These are phyloP conservation scores for Oryza meridionalis DNA, from an alignment of 176 grass and related monocot genomes.

Conservation along the genomic window DNA sequence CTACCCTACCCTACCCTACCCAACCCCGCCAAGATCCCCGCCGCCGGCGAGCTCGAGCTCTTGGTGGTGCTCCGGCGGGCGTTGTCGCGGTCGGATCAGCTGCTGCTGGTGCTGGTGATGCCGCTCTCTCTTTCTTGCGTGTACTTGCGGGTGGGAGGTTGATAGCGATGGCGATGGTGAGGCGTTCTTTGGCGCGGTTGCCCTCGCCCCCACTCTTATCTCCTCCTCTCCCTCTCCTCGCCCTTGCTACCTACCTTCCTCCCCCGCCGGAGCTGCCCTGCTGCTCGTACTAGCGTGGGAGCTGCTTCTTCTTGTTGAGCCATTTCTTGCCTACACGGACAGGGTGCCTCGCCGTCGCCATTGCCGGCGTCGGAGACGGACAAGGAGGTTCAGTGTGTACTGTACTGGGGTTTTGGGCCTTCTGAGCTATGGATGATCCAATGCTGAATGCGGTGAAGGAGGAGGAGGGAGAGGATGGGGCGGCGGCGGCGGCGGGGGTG, in stretches of 20 bases:
- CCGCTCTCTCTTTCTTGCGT: neutral
- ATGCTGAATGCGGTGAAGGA: constrained; percentile 65
- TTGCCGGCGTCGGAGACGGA: neutral
- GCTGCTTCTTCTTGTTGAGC: neutral
- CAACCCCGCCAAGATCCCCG: neutral
- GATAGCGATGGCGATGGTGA: constrained; percentile 4
- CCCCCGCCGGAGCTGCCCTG: too few species aligned
- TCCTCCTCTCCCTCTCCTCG: neutral
- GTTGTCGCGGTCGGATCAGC: too few species aligned
- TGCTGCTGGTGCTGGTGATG: too few species aligned
- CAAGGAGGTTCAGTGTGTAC: neutral
- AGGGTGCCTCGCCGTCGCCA: neutral
- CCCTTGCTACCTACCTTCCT: constrained; percentile 4
- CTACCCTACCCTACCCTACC: neutral
- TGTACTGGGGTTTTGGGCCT: too few species aligned
- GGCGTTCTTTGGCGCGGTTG: neutral
- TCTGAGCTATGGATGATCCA: neutral
- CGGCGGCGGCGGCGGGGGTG: neutral
- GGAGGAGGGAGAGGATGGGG: constrained; percentile 52
- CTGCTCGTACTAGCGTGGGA: neutral
- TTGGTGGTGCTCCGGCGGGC: too few species aligned
- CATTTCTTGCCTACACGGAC: neutral
- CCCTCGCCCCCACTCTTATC: constrained; percentile 37
- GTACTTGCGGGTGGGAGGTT: constrained; percentile 7
- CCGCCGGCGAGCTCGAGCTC: constrained; percentile 8